Conservation (phyloP, 768 basidiomycete species). For the Auricularia sp. region DNA sequence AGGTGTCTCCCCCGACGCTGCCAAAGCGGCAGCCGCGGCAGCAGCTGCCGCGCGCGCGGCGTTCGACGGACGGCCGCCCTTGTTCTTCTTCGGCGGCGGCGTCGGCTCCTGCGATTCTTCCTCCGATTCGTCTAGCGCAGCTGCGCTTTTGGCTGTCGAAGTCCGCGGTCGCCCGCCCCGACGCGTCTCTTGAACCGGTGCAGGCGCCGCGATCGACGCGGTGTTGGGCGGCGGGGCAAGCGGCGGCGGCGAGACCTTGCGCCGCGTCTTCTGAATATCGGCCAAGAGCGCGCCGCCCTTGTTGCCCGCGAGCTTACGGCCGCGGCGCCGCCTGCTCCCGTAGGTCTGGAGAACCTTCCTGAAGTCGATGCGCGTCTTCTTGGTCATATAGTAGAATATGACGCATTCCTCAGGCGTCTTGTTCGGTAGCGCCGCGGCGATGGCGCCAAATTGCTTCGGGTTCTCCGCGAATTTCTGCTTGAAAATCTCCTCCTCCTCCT, state of each 20-base stretch:
- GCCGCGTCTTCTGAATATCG: conserved; percentile 40
- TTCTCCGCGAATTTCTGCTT: conserved; percentile 69
- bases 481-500: conserved; percentile 70
- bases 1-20: conserved; percentile 14
- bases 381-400: conserved; percentile 89
- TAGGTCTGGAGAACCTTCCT: conserved; percentile 59
- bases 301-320: conserved; percentile 45
- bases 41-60: conserved; percentile 18
- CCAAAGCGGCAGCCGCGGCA: conserved; percentile 15
- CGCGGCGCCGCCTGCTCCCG: conserved; percentile 47
- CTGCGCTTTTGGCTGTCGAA: not conserved
- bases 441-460: conserved; percentile 94
- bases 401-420: conserved; percentile 87
- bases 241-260: conserved; percentile 9
- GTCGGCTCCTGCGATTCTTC: conserved; percentile 30
- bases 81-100: conserved; percentile 18
- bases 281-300: conserved; percentile 73
- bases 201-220: conserved; percentile 4
- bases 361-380: conserved; percentile 81
- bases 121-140: not conserved
- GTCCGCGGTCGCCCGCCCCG: not conserved
- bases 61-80: conserved; percentile 23
- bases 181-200: not conserved
- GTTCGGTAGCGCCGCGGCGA: conserved; percentile 67
- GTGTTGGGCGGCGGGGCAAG: not conserved